Base-by-base conservation (phyloP, 371 early-diverging fungal species). In the Syncephalis fuscata region DNA sequence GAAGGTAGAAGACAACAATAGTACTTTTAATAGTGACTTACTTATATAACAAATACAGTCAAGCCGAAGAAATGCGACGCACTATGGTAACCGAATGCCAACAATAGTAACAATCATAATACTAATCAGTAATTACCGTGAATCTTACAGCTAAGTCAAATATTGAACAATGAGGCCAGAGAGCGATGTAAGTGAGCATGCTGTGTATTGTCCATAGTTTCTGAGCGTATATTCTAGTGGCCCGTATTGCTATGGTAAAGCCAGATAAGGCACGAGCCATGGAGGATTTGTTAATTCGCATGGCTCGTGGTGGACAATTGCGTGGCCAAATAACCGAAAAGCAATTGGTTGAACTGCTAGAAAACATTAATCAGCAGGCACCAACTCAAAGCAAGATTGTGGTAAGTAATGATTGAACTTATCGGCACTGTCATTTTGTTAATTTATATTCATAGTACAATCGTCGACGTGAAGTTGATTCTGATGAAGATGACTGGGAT, bases 241-340 rank as follows among this genome's bases (percentile, higher is more conserved):
- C 82, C 2, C 76, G 91, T 27, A 92, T 92, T 50, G 73, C 81
- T 17, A 82, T 92, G 58, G 92, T 94, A 10, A 92, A 91, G 60
- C 73, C 78, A 2, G 88, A 85, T 15, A 85, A 87, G 61, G 92
- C 88, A 3, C 74, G 89, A 21, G 80, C 78, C 1, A 88, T 94
- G 8, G 91, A 90, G 55, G 90, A 91, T 56, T 60, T 89, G 50
- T 63, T 94, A 51, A 73, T 94, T 48, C 74, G 83, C 39, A 88
- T 92, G 88, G 88, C 87, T 2, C 85, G 78, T 58, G 62, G 72
- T 11, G 85, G 88, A 9, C 90, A 88, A 60, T 64, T 94, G 41
- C 68, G 82, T 25, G 68, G 70, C 44, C 84, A 83, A 62, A 75
- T 93, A 9, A 76, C 75, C 37, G 92, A 94, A 56, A 61, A 70